Evolutionary conservation across 2,329 filamentous ascomycete genomes (phyloP).

Genomic region (Drechslerella stenobrocha): DNA sequence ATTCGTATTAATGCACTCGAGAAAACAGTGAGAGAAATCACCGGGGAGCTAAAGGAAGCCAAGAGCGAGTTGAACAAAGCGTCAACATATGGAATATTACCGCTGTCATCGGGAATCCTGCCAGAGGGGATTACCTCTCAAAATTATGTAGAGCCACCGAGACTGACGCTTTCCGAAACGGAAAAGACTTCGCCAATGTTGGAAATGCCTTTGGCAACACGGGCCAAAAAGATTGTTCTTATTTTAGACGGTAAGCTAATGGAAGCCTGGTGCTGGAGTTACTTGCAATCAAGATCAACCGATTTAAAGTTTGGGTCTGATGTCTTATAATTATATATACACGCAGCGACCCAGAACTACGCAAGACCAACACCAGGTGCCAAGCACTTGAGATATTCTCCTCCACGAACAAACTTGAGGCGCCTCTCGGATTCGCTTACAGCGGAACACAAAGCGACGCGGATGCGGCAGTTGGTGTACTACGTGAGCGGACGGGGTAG

Average conservation of each 20-base stretch:
- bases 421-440: constrained; percentile 31
- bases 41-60: not conserved
- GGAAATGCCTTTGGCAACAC: constrained; percentile 6
- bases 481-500: constrained; percentile 24
- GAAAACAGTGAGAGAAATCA: not conserved
- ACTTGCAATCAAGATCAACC: not conserved
- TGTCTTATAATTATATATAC: not conserved
- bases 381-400: not conserved
- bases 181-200: not conserved
- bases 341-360: constrained; percentile 11
- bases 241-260: constrained; percentile 38
- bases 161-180: too few species aligned
- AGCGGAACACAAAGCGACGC: constrained; percentile 14
- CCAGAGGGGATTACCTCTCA: too few species aligned
- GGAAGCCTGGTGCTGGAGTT: too few species aligned
- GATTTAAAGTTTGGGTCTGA: not conserved
- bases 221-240: constrained; percentile 32
- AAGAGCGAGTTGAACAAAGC: not conserved
- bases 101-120: too few species aligned
- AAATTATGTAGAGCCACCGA: too few species aligned
- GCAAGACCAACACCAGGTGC: not conserved
- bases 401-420: constrained; percentile 32
- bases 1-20: not conserved
- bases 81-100: not conserved
- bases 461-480: constrained; percentile 33